Base-by-base conservation (phyloP, 108 stramenopile genomes). In the Skeletonema marinoi region DNA sequence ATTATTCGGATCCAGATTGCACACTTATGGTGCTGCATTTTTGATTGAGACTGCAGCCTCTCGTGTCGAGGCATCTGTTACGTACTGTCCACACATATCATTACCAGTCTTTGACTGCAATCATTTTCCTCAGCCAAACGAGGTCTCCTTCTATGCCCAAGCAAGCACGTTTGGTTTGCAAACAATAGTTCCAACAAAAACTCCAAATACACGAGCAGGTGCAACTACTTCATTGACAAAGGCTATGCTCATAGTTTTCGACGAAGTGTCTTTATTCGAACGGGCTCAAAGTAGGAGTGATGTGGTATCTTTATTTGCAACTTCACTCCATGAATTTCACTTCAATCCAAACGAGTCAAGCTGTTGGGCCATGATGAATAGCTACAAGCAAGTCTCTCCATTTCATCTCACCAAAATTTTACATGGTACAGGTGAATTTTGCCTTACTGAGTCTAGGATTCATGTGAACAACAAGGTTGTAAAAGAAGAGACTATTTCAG, bases 71-170 rank as follows among this genome's bases (percentile, higher is more conserved):
- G 72, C 41, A 6, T 83, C 77, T 12, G 82, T 78, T 61, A 77
- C 82, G 59, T 77, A 77, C 70, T 70, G 33, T 68, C 77, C 82
- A 39, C 82, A 83, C 69, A 3, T 54, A 0, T 62, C 76, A 25
- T 68, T 83, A 2, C 82, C 82, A 13, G 73, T 74, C 2, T 60
- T 66, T 36, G 54, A 61, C 16, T 33, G 56, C 3, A 73, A 21
- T 48, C 10, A 51, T n/a, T 25, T 3, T 31, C 25, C 51, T 33
- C 38, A 25, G 21, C 25, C 33, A 38, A 30, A 65, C 2, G 65
- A 65, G 32, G 65, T 66, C 13, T 38, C 73, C 4, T 74, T 77
- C 66, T 78, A 74, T 50, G 76, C 29, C 7, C 68, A 66, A 62
- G 42, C 51, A 19, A 48, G 32, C 9, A 59, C 31, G 14, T 41